Evolutionary conservation across 768 basidiomycete genomes (phyloP).

Genomic region (Strobilomyces dryophilus): DNA sequence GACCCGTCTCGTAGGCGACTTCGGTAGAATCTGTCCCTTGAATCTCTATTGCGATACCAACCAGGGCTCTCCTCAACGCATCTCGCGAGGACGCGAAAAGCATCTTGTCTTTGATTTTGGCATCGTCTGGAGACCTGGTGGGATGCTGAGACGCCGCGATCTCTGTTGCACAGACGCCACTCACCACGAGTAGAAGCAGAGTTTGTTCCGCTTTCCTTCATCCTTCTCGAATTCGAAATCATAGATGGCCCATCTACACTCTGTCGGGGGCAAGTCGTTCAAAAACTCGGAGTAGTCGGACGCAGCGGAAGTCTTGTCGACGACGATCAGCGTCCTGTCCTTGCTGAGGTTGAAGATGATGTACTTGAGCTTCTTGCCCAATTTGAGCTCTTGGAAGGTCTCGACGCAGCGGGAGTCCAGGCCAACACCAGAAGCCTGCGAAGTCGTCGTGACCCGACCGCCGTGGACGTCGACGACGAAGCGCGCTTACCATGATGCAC

Average conservation of each 20-base stretch:
- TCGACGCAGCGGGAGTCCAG: constrained; percentile 50
- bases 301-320: constrained; percentile 55
- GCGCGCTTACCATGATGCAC: constrained; percentile 29
- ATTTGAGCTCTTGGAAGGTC: constrained; percentile 17
- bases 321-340: constrained; percentile 64
- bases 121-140: constrained; percentile 81
- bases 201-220: constrained; percentile 74
- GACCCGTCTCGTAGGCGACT: constrained; percentile 67
- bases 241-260: constrained; percentile 87
- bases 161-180: constrained; percentile 28
- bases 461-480: neutral
- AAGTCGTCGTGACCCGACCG: neutral
- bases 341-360: constrained; percentile 73
- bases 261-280: constrained; percentile 59
- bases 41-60: constrained; percentile 79
- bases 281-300: constrained; percentile 71
- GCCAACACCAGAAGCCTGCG: constrained; percentile 36
- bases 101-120: constrained; percentile 92
- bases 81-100: constrained; percentile 89
- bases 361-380: constrained; percentile 67
- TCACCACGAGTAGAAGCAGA: constrained; percentile 84
- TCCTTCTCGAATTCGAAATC: constrained; percentile 83
- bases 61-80: constrained; percentile 65
- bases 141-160: neutral
- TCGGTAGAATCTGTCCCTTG: constrained; percentile 80